Conservation (phyloP, 1,284 basidiomycete genomes). For the Volvariella surrecta region DNA sequence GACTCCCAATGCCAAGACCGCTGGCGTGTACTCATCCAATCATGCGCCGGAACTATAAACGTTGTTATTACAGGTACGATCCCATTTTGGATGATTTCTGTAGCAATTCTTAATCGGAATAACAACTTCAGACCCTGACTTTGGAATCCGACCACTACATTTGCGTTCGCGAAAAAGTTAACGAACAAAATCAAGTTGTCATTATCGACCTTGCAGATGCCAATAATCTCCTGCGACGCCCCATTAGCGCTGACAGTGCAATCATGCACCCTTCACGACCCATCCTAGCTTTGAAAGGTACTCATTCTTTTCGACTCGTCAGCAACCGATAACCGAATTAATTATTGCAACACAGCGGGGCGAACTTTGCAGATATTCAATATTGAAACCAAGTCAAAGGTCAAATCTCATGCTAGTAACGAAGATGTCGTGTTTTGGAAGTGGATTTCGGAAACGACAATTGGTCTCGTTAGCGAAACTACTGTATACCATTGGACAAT, state of each 20-base stretch:
- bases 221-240: constrained; percentile 93
- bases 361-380: constrained; percentile 98
- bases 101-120: constrained; percentile 3
- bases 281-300: constrained; percentile 93
- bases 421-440: constrained; percentile 99
- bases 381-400: constrained; percentile 94
- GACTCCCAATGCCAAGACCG: constrained; percentile 16
- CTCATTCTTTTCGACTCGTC: constrained; percentile 16
- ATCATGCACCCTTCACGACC: constrained; percentile 99
- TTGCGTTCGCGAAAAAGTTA: constrained; percentile 84
- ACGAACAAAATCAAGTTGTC: constrained; percentile 92
- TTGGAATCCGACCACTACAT: constrained; percentile 98
- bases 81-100: constrained; percentile 5
- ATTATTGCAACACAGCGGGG: constrained; percentile 47
- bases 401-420: constrained; percentile 91
- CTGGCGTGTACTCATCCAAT: constrained; percentile 21
- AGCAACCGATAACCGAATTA: constrained; percentile 8
- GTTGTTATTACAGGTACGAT: constrained; percentile 19
- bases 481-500: constrained; percentile 95
- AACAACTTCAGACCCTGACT: constrained; percentile 69
- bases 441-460: constrained; percentile 87
- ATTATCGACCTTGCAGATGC: constrained; percentile 95
- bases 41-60: constrained; percentile 3
- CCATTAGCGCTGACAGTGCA: constrained; percentile 95
- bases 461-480: constrained; percentile 94